Evolutionary conservation across 176 grass and related monocot species (phyloP).

Genomic region (Cymbopogon citratus): DNA sequence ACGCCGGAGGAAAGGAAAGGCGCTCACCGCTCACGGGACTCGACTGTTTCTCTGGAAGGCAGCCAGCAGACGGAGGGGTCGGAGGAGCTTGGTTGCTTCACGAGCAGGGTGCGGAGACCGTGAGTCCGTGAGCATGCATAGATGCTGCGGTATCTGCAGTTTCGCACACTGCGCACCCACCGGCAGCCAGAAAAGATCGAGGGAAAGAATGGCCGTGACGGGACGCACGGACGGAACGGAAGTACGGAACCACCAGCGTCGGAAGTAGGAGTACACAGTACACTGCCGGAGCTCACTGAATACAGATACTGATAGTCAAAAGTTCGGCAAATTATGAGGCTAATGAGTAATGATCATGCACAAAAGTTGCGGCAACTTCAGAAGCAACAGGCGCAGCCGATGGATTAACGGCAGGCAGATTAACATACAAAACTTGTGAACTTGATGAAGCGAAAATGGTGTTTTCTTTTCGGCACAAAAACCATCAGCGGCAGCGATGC

Average conservation of each 20-base stretch:
- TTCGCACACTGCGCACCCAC: not conserved
- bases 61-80: too few relatives aligned
- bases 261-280: too few relatives aligned
- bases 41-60: not conserved
- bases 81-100: too few relatives aligned
- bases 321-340: not conserved
- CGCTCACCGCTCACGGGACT: constrained; percentile 17
- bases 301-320: not conserved
- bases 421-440: not conserved
- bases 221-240: not conserved
- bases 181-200: not conserved
- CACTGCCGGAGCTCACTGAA: too few relatives aligned
- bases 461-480: not conserved
- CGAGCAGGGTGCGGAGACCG: constrained; percentile 8
- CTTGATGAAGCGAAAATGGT: not conserved
- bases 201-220: too few relatives aligned
- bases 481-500: not conserved
- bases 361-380: not conserved
- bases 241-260: not conserved
- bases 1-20: not conserved
- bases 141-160: not conserved
- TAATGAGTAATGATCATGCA: not conserved
- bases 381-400: not conserved
- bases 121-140: not conserved
- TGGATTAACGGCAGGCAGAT: not conserved